Evolutionary conservation across 139 green algal species (phyloP), one percentile per base, ranked within the genome.

Genomic region (Raphidocelis subcapitata): DNA sequence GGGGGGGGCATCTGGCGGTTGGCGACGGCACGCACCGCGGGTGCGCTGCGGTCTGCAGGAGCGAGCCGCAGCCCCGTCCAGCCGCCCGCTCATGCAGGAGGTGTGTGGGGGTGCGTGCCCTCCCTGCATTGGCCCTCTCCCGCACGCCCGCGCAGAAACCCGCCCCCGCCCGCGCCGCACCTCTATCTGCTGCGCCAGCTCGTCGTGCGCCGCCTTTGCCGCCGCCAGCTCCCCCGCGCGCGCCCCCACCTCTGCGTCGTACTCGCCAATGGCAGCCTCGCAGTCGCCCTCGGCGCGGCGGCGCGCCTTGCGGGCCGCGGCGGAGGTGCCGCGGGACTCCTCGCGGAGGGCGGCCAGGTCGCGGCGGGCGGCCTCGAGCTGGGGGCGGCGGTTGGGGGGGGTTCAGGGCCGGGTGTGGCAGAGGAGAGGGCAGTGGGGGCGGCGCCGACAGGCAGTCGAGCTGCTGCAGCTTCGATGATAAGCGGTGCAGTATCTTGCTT

Each of bases 241-340:
- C 37, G 32, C 70, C 5, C 41, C 51, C 61, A 77, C n/a, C 70
- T 70, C 70, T 23, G 37, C 62, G 62, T 77, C 70, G 26, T 69
- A 77, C 60, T 77, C 70, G 5, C 47, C 61, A 21, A 77, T 55
- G 1, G 70, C 70, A 0, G 61, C 70, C 61, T 77, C 70, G 8
- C 70, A 77, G 32, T 77, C 70, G 24, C 49, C 32, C 49, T 41
- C 60, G 24, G 70, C 70, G 3, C 70, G 61, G 29, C 47, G 62
- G 47, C 60, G 46, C 2, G 47, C 47, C 61, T 77, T 77, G 62
- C 33, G 61, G 3, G 70, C 70, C 32, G 70, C 70, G 28, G 46
- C 47, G 52, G 47, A 44, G 23, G 47, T 52, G 24, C 24, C 61
- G 23, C 60, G 37, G 24, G 33, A 31, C 5, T 64, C 61, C 2